These are phyloP conservation scores for Gossypium thurberi DNA, from an alignment of 345 rosid genomes.

Conservation along the genomic window DNA sequence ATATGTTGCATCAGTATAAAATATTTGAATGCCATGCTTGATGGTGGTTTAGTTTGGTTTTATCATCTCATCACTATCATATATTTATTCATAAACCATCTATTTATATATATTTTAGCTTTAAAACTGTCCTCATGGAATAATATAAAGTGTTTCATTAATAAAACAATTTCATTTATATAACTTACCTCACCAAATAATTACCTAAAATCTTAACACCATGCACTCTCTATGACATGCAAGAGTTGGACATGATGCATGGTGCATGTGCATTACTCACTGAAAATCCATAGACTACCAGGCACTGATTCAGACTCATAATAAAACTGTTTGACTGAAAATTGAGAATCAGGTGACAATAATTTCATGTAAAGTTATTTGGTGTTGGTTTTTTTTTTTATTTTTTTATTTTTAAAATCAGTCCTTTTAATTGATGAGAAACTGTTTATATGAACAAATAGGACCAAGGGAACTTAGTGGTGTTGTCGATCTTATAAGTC, in stretches of 20 bases:
- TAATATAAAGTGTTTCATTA: background rate
- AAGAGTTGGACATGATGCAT: background rate
- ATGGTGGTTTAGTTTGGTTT: background rate
- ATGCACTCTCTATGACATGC: background rate
- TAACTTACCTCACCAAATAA: background rate
- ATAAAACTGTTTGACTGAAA: background rate
- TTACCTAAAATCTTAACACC: background rate
- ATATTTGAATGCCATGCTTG: background rate
- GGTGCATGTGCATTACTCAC: background rate
- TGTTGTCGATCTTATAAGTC: background rate
- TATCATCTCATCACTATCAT: background rate
- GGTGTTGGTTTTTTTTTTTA: background rate
- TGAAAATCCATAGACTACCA: background rate
- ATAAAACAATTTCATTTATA: background rate
- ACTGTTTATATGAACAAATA: conserved; percentile 17
- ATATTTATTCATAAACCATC: too few relatives aligned
- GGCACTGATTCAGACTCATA: background rate
- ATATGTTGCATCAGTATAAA: background rate
- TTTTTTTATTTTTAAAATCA: background rate
- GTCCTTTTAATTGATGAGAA: conserved; percentile 5
- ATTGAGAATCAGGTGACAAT: background rate
- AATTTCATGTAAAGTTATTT: background rate
- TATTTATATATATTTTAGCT: background rate
- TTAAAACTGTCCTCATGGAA: background rate
- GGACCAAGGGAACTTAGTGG: conserved; percentile 32